Conservation (phyloP, 495 filamentous ascomycete species). For the Rhypophila decipiens region DNA sequence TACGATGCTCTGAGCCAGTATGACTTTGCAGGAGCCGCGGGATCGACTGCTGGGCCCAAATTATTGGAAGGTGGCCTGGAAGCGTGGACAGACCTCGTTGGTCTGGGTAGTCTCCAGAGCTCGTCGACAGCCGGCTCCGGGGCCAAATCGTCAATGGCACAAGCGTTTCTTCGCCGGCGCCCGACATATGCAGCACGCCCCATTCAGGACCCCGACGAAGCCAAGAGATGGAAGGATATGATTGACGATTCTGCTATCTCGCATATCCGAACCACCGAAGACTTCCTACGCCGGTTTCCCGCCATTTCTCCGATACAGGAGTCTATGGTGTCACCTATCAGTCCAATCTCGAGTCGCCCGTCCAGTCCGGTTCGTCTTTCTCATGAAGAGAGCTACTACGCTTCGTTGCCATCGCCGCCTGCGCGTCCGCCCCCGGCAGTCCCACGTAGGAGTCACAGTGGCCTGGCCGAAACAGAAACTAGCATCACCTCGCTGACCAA, state of each 20-base stretch:
- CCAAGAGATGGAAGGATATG: slow-evolving; percentile 33
- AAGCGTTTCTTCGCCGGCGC: slow-evolving; percentile 12
- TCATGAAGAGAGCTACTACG: slow-evolving; percentile 25
- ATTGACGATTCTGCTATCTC: slow-evolving; percentile 37
- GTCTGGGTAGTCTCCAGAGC: slow-evolving; percentile 55
- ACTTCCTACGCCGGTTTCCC: slow-evolving; percentile 78
- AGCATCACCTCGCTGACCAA: slow-evolving; percentile 41
- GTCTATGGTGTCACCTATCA: slow-evolving; percentile 56
- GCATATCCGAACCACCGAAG: slow-evolving; percentile 53
- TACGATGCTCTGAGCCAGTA: slow-evolving; percentile 78
- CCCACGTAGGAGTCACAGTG: slow-evolving; percentile 80
- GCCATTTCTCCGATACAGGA: slow-evolving; percentile 63
- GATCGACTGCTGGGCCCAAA: slow-evolving; percentile 57
- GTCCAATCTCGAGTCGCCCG: slow-evolving; percentile 18
- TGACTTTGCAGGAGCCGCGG: slow-evolving; percentile 55
- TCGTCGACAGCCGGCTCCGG: slow-evolving; percentile 12
- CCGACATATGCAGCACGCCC: slow-evolving; percentile 19
- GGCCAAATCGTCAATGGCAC: slow-evolving; percentile 13
- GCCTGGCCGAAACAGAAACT: slow-evolving; percentile 57
- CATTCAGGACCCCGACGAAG: slow-evolving; percentile 30
- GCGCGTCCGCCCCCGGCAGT: slow-evolving; percentile 76
- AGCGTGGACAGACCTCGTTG: slow-evolving; percentile 76
- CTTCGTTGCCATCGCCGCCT: slow-evolving; percentile 38
- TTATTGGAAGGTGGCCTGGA: slow-evolving; percentile 77
- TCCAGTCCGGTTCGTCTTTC: slow-evolving; percentile 23